Evolutionary conservation across 2,329 filamentous ascomycete genomes (phyloP), one percentile per base, ranked within the genome.

Genomic region (Cytospora piceicola): DNA sequence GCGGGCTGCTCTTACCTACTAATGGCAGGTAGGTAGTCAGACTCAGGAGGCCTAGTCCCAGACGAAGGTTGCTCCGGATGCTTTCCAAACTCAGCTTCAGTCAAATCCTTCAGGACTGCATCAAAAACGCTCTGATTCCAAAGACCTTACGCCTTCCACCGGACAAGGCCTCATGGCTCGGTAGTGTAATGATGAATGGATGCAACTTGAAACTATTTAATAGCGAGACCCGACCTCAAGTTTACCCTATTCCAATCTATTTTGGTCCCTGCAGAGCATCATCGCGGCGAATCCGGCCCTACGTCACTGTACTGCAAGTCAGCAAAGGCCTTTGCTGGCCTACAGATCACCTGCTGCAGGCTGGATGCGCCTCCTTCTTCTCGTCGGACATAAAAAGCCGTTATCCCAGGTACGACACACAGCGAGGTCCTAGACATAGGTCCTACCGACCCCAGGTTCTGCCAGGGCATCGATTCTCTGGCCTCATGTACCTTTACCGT

Each of bases 361-460:
- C 14, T 32, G 24, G 46, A 49, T 24, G 9, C n/a, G 46, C n/a
- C 46, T 22, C 22, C 46, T 4, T 2, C 12, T 27, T 30, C 12
- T 12, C 7, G n/a, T 36, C 1, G 22, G 2, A 57, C 4, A 30
- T 11, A 3, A 15, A 14, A 52, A 7, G n/a, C 57, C 14, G 20
- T 2, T 22, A 63, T 9, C 15, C 61, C 61, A 4, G 61, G 61
- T 12, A 63, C 61, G 4, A 63, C 39, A 7, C 49, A 36, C 53
- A 63, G 6, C 20, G 34, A 36, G 14, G 49, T 11, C 6, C 7
- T 3, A 3, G 52, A 24, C 7, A 22, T 0, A 17, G 29, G 27
- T 2, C 24, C 14, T 3, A 55, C 22, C n/a, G 17, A 7, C 4
- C 46, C 46, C 8, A 9, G 7, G 6, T 22, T 49, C 22, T 24